Conservation (phyloP, 179 eudicot genomes). For the Silene vulgaris region DNA sequence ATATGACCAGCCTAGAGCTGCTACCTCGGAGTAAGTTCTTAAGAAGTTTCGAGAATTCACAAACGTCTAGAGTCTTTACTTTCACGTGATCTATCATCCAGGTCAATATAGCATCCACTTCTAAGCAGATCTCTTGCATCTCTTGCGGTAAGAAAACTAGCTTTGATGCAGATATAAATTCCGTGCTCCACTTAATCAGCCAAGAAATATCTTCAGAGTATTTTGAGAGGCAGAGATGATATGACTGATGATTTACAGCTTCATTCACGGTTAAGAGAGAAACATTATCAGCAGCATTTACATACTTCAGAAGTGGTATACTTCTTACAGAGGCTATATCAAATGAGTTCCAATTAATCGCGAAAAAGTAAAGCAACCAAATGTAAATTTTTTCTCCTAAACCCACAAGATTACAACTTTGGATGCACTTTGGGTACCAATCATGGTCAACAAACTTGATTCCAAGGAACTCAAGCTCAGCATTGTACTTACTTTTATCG, state of each 20-base stretch:
- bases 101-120: no score
- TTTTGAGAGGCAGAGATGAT: constrained; percentile 29
- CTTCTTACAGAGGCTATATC: constrained; percentile 29
- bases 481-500: constrained; percentile 39
- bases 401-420: constrained; percentile 56
- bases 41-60: constrained; percentile 28
- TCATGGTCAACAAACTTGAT: constrained; percentile 38
- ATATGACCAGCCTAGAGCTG: constrained; percentile 29
- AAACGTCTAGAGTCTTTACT: constrained; percentile 29
- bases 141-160: constrained; percentile 35
- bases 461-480: constrained; percentile 42
- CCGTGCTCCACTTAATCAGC: constrained; percentile 57
- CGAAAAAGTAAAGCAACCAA: constrained; percentile 47
- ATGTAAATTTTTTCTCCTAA: constrained; percentile 41
- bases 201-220: constrained; percentile 29
- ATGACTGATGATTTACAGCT: not conserved
- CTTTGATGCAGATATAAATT: constrained; percentile 29
- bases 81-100: constrained; percentile 33
- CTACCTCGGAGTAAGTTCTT: constrained; percentile 6
- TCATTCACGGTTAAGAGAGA: constrained; percentile 33
- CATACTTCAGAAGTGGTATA: constrained; percentile 51
- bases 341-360: constrained; percentile 43
- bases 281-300: constrained; percentile 30
- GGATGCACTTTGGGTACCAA: constrained; percentile 62
- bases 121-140: constrained; percentile 31